Evolutionary conservation across 2,329 filamentous ascomycete species (phyloP), one percentile per base, ranked within the genome.

Genomic region (Colletotrichum gloeosporioides): DNA sequence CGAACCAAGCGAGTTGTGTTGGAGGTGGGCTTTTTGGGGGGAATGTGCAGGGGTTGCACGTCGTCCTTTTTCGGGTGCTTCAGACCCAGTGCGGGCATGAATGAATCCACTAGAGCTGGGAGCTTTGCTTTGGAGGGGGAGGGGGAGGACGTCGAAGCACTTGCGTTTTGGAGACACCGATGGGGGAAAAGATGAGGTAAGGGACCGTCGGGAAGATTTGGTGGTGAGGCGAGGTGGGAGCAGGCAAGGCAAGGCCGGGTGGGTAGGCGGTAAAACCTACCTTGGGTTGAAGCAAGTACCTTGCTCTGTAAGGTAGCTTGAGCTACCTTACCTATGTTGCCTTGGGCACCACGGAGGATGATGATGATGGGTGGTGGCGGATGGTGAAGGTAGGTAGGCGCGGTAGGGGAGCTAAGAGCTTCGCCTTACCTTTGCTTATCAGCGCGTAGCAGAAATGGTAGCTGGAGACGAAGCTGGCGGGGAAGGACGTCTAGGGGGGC

Each of bases 51-150:
- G 74, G 76, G 62, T 71, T 67, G 74, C 67, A 77, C 71, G 66
- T 71, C 66, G 62, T 72, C 53, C 74, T 71, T 77, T 77, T 77
- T 71, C 32, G 44, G 44, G 59, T 62, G 55, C 70, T 77, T 57
- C 27, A 73, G 67, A 77, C 61, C 71, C 71, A 64, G 71, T 65
- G 71, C 71, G 55, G 66, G 53, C n/a, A 61, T 70, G 71, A 76
- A 68, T 55, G 74, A 76, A 76, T 55, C 74, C 74, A 76, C 74
- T 39, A 62, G 64, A 76, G 74, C 74, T 76, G 49, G 34, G 65
- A 76, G 74, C 74, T 76, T 69, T 64, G 70, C 74, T 76, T 76
- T 64, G 73, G 73, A 76, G 70, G 70, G 73, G 73, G 70, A 76
- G 74, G 70, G 69, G 66, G 55, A 65, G 29, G 61, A 27, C 59